Conservation (phyloP, 768 basidiomycete species). For the Lactifluus volemus region DNA sequence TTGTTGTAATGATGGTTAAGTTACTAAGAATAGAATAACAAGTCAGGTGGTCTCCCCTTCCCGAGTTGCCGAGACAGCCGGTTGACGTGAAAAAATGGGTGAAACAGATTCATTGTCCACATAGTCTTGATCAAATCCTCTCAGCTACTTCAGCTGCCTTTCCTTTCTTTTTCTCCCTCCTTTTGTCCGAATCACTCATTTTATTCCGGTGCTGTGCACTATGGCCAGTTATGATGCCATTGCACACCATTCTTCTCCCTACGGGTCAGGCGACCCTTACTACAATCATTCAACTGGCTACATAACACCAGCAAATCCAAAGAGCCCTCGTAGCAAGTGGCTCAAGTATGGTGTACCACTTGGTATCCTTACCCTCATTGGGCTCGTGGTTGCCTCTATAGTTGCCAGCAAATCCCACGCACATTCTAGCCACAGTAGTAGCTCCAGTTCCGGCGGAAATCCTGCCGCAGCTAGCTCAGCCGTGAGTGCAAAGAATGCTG, state of each 20-base stretch:
- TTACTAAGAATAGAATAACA: neutral
- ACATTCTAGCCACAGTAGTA: slow-evolving; percentile 23
- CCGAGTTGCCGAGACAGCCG: neutral
- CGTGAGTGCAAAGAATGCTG: slow-evolving; percentile 47
- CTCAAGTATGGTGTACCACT: slow-evolving; percentile 68
- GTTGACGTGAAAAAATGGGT: neutral
- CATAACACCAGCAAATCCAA: slow-evolving; percentile 43
- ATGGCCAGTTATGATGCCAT: slow-evolving; percentile 37
- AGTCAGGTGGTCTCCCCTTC: neutral
- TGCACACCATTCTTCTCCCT: slow-evolving; percentile 30
- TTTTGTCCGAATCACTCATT: neutral
- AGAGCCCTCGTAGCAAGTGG: slow-evolving; percentile 59
- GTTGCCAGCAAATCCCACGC: slow-evolving; percentile 47
- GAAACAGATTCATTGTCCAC: neutral
- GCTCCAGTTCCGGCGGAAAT: slow-evolving; percentile 19
- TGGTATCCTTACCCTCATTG: slow-evolving; percentile 52
- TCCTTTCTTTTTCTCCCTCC: slow-evolving; percentile 8
- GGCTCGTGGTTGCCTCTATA: slow-evolving; percentile 70
- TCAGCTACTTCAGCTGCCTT: slow-evolving; percentile 4
- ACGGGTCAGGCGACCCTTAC: slow-evolving; percentile 58
- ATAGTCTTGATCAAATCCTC: neutral
- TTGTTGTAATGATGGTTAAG: neutral
- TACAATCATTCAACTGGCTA: slow-evolving; percentile 64
- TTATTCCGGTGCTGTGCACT: slow-evolving; percentile 18
- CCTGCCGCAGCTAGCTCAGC: slow-evolving; percentile 46